Evolutionary conservation across 257 asterid species (phyloP).

Genomic region (Solanum pinnatisectum): DNA sequence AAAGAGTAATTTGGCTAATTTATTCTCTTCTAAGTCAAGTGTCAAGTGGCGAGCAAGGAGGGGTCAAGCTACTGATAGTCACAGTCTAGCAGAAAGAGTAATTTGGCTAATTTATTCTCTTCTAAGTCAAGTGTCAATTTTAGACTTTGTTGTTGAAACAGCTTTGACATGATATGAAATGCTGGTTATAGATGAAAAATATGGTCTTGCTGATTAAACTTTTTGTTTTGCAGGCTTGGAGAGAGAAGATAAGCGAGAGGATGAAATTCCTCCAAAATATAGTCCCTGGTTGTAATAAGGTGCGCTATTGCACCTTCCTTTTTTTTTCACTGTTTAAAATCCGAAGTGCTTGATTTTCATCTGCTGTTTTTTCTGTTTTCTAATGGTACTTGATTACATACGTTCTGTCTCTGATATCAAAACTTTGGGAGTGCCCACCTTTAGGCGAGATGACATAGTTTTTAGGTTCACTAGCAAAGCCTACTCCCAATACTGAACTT

Average conservation of each 20-base stretch:
- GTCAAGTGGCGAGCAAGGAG: too few species aligned
- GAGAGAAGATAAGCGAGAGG: slow-evolving; percentile 47
- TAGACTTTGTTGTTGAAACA: background rate
- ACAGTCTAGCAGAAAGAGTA: too few species aligned
- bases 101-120: too few species aligned
- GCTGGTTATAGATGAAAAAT: background rate
- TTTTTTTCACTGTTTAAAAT: background rate
- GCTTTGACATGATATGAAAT: background rate
- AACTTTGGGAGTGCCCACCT: background rate
- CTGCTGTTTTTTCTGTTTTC: background rate
- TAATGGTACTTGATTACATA: background rate
- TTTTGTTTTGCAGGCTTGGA: slow-evolving; percentile 26
- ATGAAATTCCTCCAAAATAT: slow-evolving; percentile 47
- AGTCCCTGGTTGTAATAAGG: slow-evolving; percentile 56
- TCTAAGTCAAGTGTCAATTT: background rate
- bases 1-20: slow-evolving; percentile 26
- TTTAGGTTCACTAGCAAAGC: background rate
- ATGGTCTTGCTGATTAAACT: background rate
- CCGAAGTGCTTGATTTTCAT: background rate
- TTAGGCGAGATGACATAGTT: background rate
- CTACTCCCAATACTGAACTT: background rate
- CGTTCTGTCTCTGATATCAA: background rate
- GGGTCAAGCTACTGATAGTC: too few species aligned
- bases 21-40: background rate
- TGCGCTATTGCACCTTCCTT: background rate